Base-by-base conservation (phyloP, 306 rosid genomes). In the Rosa chinensis region DNA sequence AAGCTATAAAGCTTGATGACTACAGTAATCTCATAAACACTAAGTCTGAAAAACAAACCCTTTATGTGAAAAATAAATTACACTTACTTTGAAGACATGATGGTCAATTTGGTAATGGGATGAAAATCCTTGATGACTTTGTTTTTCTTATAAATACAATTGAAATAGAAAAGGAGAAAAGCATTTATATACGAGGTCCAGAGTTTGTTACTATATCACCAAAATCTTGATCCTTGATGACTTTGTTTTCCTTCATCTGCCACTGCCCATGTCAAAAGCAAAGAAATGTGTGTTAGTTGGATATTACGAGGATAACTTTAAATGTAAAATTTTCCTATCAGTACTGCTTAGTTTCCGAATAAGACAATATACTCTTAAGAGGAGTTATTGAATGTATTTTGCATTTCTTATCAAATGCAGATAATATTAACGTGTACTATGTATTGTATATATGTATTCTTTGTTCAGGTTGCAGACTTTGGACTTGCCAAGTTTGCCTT, bases 381-480 rank as follows among this genome's bases (percentile, higher is more conserved):
- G 4, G 42, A 44, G 4, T 44, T 32, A 6, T 53, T 7, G 25
- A 55, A 18, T 66, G 53, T 2, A 2, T 58, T 48, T 44, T 66
- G 25, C 16, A 28, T 35, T 56, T 5, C 10, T 69, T 66, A 18
- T 35, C 40, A 42, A 70, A 37, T 35, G 35, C 75, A 77, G 42
- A 10, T 23, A 20, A 42, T 18, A 3, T 59, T 69, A 25, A 69
- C 67, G 32, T 58, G 35, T n/a, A 43, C 21, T n/a, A 21, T 70
- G 37, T 20, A 35, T 53, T 23, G 12, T n/a, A n/a, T n/a, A n/a
- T 28, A 53, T 44, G 14, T 64, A n/a, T 67, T 70, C 73, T 78
- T 40, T 70, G 4, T 79, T 68, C 87, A 90, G 92, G 92, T 89
- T 74, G 91, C 90, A 13, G 92, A 89, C 81, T 90, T 90, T 81